Evolutionary conservation across 208 protist genomes (phyloP), one percentile per base, ranked within the genome.

Genomic region (Trypanosoma lewisi): DNA sequence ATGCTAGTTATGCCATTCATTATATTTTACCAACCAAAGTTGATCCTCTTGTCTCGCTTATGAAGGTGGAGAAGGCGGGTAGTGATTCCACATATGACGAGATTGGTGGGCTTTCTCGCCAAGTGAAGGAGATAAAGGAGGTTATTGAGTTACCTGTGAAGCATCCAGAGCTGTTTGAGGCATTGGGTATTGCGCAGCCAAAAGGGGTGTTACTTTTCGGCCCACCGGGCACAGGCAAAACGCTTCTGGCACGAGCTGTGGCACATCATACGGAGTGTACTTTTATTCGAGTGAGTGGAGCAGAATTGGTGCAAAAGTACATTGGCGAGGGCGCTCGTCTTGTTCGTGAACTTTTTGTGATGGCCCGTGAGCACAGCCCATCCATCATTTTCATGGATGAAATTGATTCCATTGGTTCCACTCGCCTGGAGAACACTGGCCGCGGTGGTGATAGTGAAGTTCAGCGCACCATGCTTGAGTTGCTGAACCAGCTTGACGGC

Each of bases 341-440:
- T 97, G 99, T 99, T 48, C 94, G 98, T 58, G 98, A 99, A 81
- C 88, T 99, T 8, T 99, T 99, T 82, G 97, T 99, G 37, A 99
- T 99, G 98, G 98, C 98, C 4, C 79, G 97, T 41, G 94, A 99
- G 79, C 97, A 99, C 75, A 97, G 98, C 42, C 98, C 98, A 7
- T 99, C 98, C 3, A 99, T 99, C 73, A 99, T 99, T 69, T 99
- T 99, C 80, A 99, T 99, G 98, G 99, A 99, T 78, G 99, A 99
- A 75, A 99, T 99, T 72, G 99, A 99, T 82, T 98, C 94, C 5
- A 99, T 99, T 73, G 99, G 99, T 62, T 94, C 90, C 9, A 75
- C 85, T 6, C 90, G 98, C 33, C 78, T 96, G 16, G 95, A 98
- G 49, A 73, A 73, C 42, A 89, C 83, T 0, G 80, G 83, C 14